phyloP scores from a whole-genome alignment of 163 green algal genomes.

The Dunaliella salina region DNA sequence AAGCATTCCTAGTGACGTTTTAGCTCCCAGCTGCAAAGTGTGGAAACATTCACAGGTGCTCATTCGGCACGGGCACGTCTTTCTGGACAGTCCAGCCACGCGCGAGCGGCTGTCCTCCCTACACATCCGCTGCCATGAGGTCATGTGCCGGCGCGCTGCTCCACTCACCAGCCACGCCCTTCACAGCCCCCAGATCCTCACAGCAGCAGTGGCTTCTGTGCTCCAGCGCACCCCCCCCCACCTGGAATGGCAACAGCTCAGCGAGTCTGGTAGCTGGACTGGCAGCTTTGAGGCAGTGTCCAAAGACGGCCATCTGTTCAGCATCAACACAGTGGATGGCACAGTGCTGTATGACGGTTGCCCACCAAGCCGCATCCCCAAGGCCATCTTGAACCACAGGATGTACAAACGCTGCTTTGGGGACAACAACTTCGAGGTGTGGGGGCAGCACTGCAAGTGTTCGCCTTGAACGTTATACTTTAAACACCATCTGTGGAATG shows the following conservation, averaged over 20 bases:
- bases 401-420: conserved; percentile 48
- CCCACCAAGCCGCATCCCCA: conserved; percentile 39
- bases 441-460: no score
- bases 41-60: not conserved
- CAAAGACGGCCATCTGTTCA: conserved; percentile 40
- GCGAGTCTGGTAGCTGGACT: not conserved
- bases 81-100: conserved; percentile 9
- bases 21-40: no score
- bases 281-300: conserved; percentile 40
- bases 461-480: no score
- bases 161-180: conserved; percentile 13
- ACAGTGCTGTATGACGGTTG: conserved; percentile 45
- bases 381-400: conserved; percentile 33
- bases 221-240: conserved; percentile 18
- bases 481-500: no score
- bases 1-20: no score
- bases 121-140: conserved; percentile 26
- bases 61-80: conserved; percentile 32
- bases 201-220: conserved; percentile 20
- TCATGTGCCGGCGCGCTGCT: conserved; percentile 16
- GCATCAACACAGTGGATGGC: conserved; percentile 50
- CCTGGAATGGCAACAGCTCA: not conserved
- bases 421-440: conserved; percentile 34
- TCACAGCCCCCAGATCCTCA: conserved; percentile 23
- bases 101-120: conserved; percentile 16